Percentiles rank a stretch among this genome's conserved stretches.
These are phyloP conservation scores for Diaporthe velutina DNA, from an alignment of 2,329 filamentous ascomycete genomes.

Conservation along the genomic window DNA sequence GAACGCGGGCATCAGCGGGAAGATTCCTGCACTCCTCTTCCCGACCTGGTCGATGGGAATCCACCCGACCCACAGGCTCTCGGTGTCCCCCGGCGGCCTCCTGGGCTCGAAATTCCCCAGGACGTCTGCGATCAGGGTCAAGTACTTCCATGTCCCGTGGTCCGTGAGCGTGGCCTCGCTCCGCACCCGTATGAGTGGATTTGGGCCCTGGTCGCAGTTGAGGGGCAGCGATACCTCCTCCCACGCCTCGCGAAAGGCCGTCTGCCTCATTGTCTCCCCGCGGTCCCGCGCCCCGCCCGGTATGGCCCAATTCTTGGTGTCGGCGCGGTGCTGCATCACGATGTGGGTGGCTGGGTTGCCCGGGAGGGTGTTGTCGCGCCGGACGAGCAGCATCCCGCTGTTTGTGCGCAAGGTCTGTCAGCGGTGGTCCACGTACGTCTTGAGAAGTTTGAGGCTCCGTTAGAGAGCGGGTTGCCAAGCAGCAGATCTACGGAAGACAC, in stretches of 20 bases:
- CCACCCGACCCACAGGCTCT: conserved; percentile 26
- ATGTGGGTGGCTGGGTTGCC: background rate
- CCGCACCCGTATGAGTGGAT: conserved; percentile 5
- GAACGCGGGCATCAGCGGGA: conserved; percentile 20
- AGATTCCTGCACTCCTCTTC: background rate
- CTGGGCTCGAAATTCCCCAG: background rate
- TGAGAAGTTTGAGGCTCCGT: too few relatives aligned
- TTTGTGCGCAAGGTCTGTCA: background rate
- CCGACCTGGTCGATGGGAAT: conserved; percentile 20
- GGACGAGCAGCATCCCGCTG: conserved; percentile 19
- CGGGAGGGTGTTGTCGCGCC: background rate
- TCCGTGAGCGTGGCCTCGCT: background rate
- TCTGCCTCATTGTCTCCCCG: background rate
- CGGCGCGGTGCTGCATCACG: conserved; percentile 22
- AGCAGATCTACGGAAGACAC: background rate
- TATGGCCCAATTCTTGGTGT: background rate
- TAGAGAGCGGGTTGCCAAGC: background rate
- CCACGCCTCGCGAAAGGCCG: conserved; percentile 21
- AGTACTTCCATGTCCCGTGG: conserved; percentile 23
- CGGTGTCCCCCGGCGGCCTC: background rate
- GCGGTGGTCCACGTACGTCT: background rate
- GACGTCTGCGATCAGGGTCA: conserved; percentile 24
- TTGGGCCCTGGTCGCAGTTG: background rate
- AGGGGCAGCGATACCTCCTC: conserved; percentile 25
- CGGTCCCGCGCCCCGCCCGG: conserved; percentile 19